phyloP scores from a whole-genome alignment of 2,329 filamentous ascomycete species.

The Fusarium buharicum region DNA sequence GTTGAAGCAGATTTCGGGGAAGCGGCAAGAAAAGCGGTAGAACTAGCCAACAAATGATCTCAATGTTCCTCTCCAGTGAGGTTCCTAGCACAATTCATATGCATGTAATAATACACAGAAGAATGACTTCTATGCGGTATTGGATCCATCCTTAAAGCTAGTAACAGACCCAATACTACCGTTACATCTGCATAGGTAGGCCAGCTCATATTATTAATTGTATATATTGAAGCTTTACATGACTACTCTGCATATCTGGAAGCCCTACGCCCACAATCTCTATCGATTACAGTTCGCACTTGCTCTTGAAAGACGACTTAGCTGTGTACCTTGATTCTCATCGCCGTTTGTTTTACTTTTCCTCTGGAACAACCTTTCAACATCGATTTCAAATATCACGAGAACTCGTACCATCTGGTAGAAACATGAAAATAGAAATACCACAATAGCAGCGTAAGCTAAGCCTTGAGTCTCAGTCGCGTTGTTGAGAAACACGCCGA shows the following conservation, averaged over 20 bases:
- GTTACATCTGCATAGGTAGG: too few species aligned
- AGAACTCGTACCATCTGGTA: not conserved
- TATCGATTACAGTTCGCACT: not conserved
- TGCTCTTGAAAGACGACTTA: not conserved
- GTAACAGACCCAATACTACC: too few species aligned
- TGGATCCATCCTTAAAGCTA: too few species aligned
- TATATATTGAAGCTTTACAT: too few species aligned
- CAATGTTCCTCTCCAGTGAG: too few species aligned
- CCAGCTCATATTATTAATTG: too few species aligned
- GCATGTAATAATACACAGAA: too few species aligned
- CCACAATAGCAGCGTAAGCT: not conserved
- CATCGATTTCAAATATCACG: not conserved
- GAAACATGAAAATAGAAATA: not conserved
- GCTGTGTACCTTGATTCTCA: too few species aligned
- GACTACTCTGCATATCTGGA: too few species aligned
- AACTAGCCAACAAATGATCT: constrained; percentile 39
- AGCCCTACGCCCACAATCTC: not conserved
- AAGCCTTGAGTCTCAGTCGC: not conserved
- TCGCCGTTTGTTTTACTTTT: not conserved
- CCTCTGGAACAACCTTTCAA: not conserved
- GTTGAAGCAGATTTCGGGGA: constrained; percentile 55
- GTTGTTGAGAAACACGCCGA: not conserved
- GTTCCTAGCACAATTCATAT: too few species aligned
- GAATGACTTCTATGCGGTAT: too few species aligned
- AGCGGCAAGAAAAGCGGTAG: constrained; percentile 50